These are phyloP conservation scores for Albugo laibachii DNA, from an alignment of 352 stramenopile species.

Conservation along the genomic window DNA sequence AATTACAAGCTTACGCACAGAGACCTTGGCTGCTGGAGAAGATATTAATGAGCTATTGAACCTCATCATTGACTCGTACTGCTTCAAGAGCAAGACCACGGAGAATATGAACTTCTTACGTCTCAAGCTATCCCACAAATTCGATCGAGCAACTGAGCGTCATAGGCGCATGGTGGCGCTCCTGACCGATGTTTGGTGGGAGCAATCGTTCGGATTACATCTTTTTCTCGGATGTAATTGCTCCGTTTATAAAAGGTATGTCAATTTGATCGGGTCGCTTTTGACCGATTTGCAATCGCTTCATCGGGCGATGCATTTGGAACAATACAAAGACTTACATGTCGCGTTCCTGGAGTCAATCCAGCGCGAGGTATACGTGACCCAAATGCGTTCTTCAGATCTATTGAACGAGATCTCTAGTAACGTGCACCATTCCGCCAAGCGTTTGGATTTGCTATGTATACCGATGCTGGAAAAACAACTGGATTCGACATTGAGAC, in stretches of 20 bases:
- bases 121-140: slow-evolving; percentile 52
- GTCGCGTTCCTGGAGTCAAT: slow-evolving; percentile 59
- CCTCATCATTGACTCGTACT: slow-evolving; percentile 70
- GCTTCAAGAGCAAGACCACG: slow-evolving; percentile 75
- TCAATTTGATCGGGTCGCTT: slow-evolving; percentile 36
- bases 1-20: slow-evolving; percentile 24
- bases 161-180: slow-evolving; percentile 36
- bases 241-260: slow-evolving; percentile 44
- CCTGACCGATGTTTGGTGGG: slow-evolving; percentile 61
- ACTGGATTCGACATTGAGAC: slow-evolving; percentile 44
- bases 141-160: slow-evolving; percentile 23
- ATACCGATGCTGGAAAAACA: slow-evolving; percentile 27
- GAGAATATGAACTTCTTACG: slow-evolving; percentile 68
- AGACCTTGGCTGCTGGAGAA: slow-evolving; percentile 22
- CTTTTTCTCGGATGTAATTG: slow-evolving; percentile 45
- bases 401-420: slow-evolving; percentile 45
- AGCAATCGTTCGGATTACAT: slow-evolving; percentile 56
- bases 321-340: slow-evolving; percentile 52
- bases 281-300: slow-evolving; percentile 42
- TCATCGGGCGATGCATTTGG: slow-evolving; percentile 61
- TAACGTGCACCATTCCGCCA: slow-evolving; percentile 26
- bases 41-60: slow-evolving; percentile 58
- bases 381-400: slow-evolving; percentile 39
- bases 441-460: slow-evolving; percentile 28
- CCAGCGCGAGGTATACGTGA: slow-evolving; percentile 64